These are phyloP conservation scores for Scutellaria galericulata DNA, from an alignment of 257 asterid genomes.

Conservation along the genomic window DNA sequence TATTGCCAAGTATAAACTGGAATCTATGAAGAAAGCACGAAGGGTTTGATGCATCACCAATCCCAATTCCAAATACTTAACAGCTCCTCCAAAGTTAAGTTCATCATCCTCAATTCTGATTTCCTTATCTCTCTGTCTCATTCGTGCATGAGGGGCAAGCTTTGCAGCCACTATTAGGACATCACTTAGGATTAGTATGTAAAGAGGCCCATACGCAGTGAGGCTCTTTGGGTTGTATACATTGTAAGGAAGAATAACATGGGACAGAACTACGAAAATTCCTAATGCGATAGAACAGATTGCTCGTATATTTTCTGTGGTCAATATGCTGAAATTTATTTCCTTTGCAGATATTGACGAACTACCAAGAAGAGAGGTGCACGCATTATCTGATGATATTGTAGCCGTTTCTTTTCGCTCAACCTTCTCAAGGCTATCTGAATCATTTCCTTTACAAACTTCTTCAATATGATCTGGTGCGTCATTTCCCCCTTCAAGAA, in stretches of 20 bases:
- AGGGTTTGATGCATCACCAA: slow-evolving; percentile 65
- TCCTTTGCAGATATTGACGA: slow-evolving; percentile 52
- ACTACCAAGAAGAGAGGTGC: neutral
- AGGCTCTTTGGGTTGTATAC: slow-evolving; percentile 60
- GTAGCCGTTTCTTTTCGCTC: slow-evolving; percentile 27
- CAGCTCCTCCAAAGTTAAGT: slow-evolving; percentile 58
- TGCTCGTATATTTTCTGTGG: slow-evolving; percentile 66
- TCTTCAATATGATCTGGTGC: slow-evolving; percentile 15
- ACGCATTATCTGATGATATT: slow-evolving; percentile 15
- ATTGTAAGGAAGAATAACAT: slow-evolving; percentile 52
- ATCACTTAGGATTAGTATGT: slow-evolving; percentile 58
- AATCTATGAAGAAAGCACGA: slow-evolving; percentile 70
- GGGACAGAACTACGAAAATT: slow-evolving; percentile 57
- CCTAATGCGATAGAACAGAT: slow-evolving; percentile 65
- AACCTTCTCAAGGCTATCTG: slow-evolving; percentile 8
- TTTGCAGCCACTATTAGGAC: slow-evolving; percentile 55
- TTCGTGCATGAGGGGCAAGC: slow-evolving; percentile 39
- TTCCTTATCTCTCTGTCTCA: slow-evolving; percentile 30
- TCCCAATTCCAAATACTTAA: slow-evolving; percentile 65
- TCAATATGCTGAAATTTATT: slow-evolving; percentile 56
- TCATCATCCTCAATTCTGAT: slow-evolving; percentile 31
- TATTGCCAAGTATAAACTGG: slow-evolving; percentile 71
- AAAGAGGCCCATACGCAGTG: slow-evolving; percentile 72
- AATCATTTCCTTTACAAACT: slow-evolving; percentile 8
- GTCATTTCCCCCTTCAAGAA: slow-evolving; percentile 41